A percentile compares a stretch with the other conserved stretches of the same genome.
These are phyloP conservation scores for Lipomyces yamadae DNA, from an alignment of 805 yeast genomes.

Conservation along the genomic window DNA sequence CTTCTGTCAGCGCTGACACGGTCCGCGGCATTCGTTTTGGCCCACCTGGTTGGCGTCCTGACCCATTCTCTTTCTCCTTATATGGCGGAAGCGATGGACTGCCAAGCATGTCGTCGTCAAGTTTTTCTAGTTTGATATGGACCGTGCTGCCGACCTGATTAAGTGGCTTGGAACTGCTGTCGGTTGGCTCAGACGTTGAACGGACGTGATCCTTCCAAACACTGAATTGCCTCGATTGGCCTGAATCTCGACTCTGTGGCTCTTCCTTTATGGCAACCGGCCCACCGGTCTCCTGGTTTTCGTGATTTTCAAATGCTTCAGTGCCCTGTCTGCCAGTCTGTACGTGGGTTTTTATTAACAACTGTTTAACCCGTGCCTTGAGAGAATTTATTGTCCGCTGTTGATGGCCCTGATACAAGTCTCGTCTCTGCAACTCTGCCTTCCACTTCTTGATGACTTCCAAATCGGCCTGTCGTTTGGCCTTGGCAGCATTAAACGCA, in stretches of 20 bases:
- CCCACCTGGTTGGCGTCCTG: not conserved
- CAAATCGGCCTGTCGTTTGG: conserved; percentile 12
- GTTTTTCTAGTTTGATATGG: not conserved
- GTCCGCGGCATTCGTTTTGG: not conserved
- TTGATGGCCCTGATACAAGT: not conserved
- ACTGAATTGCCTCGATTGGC: not conserved
- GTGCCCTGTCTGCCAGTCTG: no score
- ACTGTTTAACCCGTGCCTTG: not conserved
- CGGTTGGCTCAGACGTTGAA: not conserved
- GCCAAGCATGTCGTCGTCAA: not conserved
- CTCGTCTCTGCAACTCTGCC: conserved; percentile 2
- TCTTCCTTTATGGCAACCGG: not conserved
- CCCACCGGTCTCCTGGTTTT: not conserved
- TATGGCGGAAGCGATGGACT: not conserved
- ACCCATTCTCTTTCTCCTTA: not conserved
- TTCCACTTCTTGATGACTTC: conserved; percentile 14
- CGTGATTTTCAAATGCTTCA: not conserved
- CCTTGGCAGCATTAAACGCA: not conserved
- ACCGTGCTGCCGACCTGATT: not conserved
- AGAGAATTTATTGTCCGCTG: not conserved
- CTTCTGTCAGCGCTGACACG: not conserved
- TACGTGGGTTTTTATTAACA: not conserved
- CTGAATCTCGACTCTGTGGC: not conserved
- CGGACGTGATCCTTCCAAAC: not conserved
- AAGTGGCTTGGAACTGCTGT: not conserved